Base-by-base conservation (phyloP, 1,284 basidiomycete genomes). In the Trichosporon sp. region DNA sequence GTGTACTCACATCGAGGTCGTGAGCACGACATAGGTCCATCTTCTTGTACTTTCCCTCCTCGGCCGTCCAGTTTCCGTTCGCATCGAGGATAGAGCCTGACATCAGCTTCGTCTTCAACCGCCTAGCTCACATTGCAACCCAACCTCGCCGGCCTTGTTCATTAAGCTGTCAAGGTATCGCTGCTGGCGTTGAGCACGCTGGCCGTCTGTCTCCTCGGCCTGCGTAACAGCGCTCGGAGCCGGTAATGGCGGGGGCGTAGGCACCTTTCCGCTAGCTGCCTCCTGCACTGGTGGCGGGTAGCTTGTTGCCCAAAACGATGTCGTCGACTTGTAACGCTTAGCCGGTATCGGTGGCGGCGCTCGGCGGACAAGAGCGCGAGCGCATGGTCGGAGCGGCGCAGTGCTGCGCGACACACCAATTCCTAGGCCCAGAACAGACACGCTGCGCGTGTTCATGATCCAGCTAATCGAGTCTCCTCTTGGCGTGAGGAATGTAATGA, bases 21-120 rank as follows among this genome's bases (percentile, higher is more conserved):
- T 97, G 91, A 75, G 95, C 90, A 46, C 85, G 82, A 79, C 92
- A 94, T 59, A 99, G 84, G 73, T 94, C 91, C 49, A 89, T 87
- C 79, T 91, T 92, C 73, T 89, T 91, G 81, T 95, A 95, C 72
- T 90, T 87, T 23, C 93, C 92, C 44, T 91, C 93, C 62, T 93
- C 92, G 31, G 88, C 91, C 77, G 90, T 90, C 71, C 96, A 91
- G 72, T 89, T 88, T 85, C 91, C 92, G 78, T 89, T 86, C 27
- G 86, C 83, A 77, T 95, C 92, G 66, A 95, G 83, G n/a, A 94
- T 83, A 27, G 91, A 94, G 78, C 92, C 91, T 94, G 72, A 2
- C 4, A 37, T 67, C 29, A 65, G 25, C 23, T 54, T 7, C 23
- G 31, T 16, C 23, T 1, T 21, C 6, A 10, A 2, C 29, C 31